Conservation (phyloP, 192 early-diverging fungal genomes). For the Chytriomyces confervae region DNA sequence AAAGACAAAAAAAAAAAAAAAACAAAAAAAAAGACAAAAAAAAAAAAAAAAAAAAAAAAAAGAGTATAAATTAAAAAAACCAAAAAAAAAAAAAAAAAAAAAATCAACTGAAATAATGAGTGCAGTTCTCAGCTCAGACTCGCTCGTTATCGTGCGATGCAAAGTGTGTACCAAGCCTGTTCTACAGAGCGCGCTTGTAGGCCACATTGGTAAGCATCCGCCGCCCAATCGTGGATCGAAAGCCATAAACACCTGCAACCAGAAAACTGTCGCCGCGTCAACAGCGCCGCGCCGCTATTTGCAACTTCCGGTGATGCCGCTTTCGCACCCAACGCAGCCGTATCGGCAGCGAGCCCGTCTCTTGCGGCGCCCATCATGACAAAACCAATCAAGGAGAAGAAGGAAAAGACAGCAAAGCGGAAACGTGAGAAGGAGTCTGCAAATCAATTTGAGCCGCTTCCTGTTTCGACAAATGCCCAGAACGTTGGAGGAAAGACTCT, state of each 20-base stretch:
- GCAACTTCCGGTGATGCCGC: neutral
- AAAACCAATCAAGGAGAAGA: neutral
- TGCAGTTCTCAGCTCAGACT: slow-evolving; percentile 63
- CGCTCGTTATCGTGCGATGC: slow-evolving; percentile 69
- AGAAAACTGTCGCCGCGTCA: slow-evolving; percentile 35
- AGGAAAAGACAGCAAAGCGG: slow-evolving; percentile 42
- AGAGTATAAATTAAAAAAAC: too few relatives aligned
- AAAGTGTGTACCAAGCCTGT: slow-evolving; percentile 69
- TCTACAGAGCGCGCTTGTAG: slow-evolving; percentile 63
- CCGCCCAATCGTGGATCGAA: neutral
- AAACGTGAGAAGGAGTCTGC: neutral
- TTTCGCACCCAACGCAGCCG: neutral
- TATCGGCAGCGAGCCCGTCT: neutral
- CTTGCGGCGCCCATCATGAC: neutral
- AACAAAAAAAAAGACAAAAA: too few relatives aligned
- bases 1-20: too few relatives aligned
- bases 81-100: neutral
- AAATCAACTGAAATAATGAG: slow-evolving; percentile 6
- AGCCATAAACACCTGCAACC: neutral
- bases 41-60: too few relatives aligned
- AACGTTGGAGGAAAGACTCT: too few relatives aligned
- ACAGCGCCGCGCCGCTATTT: slow-evolving; percentile 11
- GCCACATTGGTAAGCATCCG: slow-evolving; percentile 62
- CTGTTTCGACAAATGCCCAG: too few relatives aligned
- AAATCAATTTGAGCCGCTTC: neutral